Evolutionary conservation across 306 rosid genomes (phyloP), one percentile per base, ranked within the genome.

Genomic region (Trifolium repens): DNA sequence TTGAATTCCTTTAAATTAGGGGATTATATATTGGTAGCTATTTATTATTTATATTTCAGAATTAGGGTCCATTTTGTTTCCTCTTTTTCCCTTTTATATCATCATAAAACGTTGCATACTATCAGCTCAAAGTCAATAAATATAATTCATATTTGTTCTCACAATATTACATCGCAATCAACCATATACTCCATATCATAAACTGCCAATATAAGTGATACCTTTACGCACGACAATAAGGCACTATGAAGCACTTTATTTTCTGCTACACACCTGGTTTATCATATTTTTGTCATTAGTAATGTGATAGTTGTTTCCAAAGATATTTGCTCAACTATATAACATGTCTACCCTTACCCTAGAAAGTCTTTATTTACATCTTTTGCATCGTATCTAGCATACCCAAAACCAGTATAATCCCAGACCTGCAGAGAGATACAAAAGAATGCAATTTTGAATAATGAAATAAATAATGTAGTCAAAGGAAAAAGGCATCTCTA

Each of bases 321-420:
- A 80, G 72, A 47, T 22, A 8, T 47, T 72, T 50, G 62, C 66
- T 73, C 80, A 3, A 55, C 53, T 60, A 46, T 70, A 69, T 70
- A 69, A 63, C 72, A 52, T 37, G 34, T 69, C 15, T 19, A 61
- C 26, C 67, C 90, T 88, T 82, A 94, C 98, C 98, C 97, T 13
- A 94, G 88, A 85, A 52, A 69, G 75, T 94, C 96, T 86, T 90
- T 94, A 73, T 94, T 78, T 78, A 79, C 89, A 81, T 94, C 96
- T 81, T 88, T 76, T 79, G 98, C 94, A 71, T 85, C 73, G 59
- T 94, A 94, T 82, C 88, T 94, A 49, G 93, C 91, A 85, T 84
- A 90, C 46, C 97, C 98, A 78, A 90, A 81, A 64, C 96, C 96
- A 72, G 96, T 90, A 82, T 91, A 91, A 79, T 91, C 97, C 97